phyloP scores from a whole-genome alignment of 2,329 filamentous ascomycete genomes.

The Penicillium frequentans region DNA sequence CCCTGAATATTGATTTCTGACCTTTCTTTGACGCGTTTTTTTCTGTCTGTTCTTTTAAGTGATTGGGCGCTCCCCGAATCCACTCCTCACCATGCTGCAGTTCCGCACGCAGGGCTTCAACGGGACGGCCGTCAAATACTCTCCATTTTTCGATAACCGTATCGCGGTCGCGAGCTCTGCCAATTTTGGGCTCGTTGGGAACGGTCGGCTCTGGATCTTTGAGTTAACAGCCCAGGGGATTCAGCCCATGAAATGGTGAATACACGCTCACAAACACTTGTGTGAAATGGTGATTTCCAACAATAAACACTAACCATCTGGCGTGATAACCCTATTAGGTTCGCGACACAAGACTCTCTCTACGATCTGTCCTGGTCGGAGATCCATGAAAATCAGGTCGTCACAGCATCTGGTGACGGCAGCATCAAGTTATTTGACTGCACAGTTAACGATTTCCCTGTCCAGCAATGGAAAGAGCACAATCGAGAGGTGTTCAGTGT shows the following conservation, averaged over 20 bases:
- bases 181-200: slow-evolving; percentile 96
- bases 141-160: slow-evolving; percentile 93
- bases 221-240: slow-evolving; percentile 81
- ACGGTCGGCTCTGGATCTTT: slow-evolving; percentile 84
- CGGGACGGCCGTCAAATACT: slow-evolving; percentile 96
- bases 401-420: slow-evolving; percentile 87
- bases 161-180: slow-evolving; percentile 87
- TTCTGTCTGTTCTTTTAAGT: neutral
- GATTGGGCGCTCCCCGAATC: slow-evolving; percentile 6
- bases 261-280: neutral
- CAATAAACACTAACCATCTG: neutral
- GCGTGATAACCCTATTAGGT: slow-evolving; percentile 53
- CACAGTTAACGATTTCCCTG: slow-evolving; percentile 75
- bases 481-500: slow-evolving; percentile 90
- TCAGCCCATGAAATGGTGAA: slow-evolving; percentile 75
- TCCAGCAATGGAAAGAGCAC: slow-evolving; percentile 92
- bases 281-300: neutral
- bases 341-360: slow-evolving; percentile 94
- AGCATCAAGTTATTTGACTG: slow-evolving; percentile 94
- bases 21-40: neutral
- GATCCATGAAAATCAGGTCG: slow-evolving; percentile 90
- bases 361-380: slow-evolving; percentile 97
- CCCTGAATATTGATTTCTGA: neutral
- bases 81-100: slow-evolving; percentile 70
- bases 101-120: slow-evolving; percentile 93